phyloP scores from a whole-genome alignment of 1,284 basidiomycete species.

The Irpex sp. region DNA sequence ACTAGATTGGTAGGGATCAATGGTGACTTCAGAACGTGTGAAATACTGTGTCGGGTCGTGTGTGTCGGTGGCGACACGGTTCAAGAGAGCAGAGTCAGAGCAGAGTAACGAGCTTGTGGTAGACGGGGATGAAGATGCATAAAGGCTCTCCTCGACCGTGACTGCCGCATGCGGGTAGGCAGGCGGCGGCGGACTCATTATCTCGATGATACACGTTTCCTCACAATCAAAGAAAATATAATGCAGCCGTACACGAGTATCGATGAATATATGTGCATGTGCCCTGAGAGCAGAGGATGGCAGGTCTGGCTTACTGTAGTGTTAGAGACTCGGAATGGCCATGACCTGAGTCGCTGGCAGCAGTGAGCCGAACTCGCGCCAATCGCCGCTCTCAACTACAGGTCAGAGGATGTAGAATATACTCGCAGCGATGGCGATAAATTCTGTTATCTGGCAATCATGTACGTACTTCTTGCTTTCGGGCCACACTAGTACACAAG shows the following conservation, averaged over 20 bases:
- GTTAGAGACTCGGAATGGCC: too few species aligned
- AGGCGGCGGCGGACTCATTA: slow-evolving; percentile 3
- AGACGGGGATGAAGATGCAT: slow-evolving; percentile 13
- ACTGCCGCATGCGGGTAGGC: background rate
- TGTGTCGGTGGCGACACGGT: background rate
- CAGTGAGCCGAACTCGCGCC: background rate
- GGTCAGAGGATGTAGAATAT: background rate
- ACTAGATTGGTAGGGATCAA: slow-evolving; percentile 63
- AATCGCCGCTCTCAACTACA: background rate
- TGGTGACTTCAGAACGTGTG: slow-evolving; percentile 40
- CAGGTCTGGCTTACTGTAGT: background rate
- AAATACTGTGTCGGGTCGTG: slow-evolving; percentile 9
- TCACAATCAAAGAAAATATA: background rate
- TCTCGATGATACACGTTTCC: slow-evolving; percentile 6
- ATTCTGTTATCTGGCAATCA: background rate
- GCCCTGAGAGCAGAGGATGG: background rate
- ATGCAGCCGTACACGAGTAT: slow-evolving; percentile 6
- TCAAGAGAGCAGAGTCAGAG: background rate
- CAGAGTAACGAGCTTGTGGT: slow-evolving; percentile 5
- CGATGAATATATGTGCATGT: background rate
- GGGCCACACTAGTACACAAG: background rate
- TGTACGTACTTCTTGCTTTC: background rate
- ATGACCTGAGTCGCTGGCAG: background rate
- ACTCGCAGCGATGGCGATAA: background rate
- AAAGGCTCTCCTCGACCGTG: background rate